These are phyloP conservation scores for Neolentinus lepideus DNA, from an alignment of 1,284 basidiomycete genomes.

Conservation along the genomic window DNA sequence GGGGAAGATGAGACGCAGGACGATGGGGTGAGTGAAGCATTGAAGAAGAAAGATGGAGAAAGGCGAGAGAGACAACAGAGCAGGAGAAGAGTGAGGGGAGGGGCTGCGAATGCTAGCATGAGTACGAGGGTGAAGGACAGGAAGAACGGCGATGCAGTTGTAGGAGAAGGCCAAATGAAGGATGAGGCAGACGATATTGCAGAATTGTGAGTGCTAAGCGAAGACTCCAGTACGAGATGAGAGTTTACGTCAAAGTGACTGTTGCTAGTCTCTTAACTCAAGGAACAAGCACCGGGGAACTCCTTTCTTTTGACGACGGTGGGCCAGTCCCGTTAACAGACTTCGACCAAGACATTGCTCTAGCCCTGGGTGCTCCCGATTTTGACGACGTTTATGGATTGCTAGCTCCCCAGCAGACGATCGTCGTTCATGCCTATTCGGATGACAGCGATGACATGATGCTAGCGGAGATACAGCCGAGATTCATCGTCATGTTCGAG, in stretches of 20 bases:
- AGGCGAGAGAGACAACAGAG: constrained; percentile 44
- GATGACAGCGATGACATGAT: constrained; percentile 92
- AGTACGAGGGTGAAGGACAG: constrained; percentile 12
- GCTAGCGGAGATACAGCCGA: constrained; percentile 83
- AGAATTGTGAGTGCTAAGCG: constrained; percentile 50
- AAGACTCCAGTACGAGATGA: too few species aligned
- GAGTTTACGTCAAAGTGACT: too few species aligned
- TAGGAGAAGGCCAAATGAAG: constrained; percentile 32
- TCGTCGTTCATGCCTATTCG: constrained; percentile 84
- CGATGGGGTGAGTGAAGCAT: constrained; percentile 52
- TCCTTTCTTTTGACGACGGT: background rate
- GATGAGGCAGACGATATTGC: constrained; percentile 51
- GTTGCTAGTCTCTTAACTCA: background rate
- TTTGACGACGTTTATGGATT: constrained; percentile 84
- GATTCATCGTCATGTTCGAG: constrained; percentile 94
- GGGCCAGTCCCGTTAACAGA: constrained; percentile 1
- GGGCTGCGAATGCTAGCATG: constrained; percentile 34
- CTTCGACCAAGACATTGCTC: constrained; percentile 21
- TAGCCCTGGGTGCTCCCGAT: constrained; percentile 25
- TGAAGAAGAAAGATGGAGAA: constrained; percentile 69
- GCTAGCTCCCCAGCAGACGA: constrained; percentile 71
- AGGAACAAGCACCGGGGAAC: background rate
- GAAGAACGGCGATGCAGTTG: constrained; percentile 13
- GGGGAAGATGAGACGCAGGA: constrained; percentile 11
- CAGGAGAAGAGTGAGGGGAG: constrained; percentile 60